Conservation (phyloP, 345 rosid genomes). For the Camelina laxa region DNA sequence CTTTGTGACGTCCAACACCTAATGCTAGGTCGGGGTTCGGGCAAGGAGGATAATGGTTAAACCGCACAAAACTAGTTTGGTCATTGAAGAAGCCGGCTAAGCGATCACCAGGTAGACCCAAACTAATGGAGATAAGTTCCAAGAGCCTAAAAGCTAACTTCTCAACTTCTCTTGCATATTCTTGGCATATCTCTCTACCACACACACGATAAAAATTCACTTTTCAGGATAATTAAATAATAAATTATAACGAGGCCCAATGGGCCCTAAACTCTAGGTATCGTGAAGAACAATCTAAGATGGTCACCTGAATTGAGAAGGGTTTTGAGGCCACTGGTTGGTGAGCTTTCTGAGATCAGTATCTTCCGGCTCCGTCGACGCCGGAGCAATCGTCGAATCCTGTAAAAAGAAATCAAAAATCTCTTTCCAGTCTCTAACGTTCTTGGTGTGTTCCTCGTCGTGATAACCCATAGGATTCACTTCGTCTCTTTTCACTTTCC, state of each 20-base stretch:
- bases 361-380: conserved; percentile 58
- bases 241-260: conserved; percentile 1
- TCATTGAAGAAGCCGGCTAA: conserved; percentile 64
- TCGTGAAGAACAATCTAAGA: not conserved
- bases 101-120: conserved; percentile 61
- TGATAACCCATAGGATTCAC: conserved; percentile 71
- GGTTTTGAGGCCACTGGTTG: conserved; percentile 80
- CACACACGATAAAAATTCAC: not conserved
- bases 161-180: conserved; percentile 67
- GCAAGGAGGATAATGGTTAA: conserved; percentile 83
- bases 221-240: not conserved
- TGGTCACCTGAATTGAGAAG: conserved; percentile 64
- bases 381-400: conserved; percentile 68
- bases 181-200: conserved; percentile 69
- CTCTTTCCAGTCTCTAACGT: conserved; percentile 94
- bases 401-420: conserved; percentile 67
- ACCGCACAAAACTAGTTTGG: conserved; percentile 64
- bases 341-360: conserved; percentile 50
- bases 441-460: conserved; percentile 87
- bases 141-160: conserved; percentile 64
- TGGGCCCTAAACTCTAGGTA: conserved; percentile 26
- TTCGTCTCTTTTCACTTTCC: conserved; percentile 68
- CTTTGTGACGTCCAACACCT: conserved; percentile 90
- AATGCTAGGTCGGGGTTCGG: conserved; percentile 81
- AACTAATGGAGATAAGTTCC: conserved; percentile 69